Percentiles rank a stretch among this genome's conserved stretches.
Conservation (phyloP, 371 early-diverging fungal species). For the Mortierella sp. region DNA sequence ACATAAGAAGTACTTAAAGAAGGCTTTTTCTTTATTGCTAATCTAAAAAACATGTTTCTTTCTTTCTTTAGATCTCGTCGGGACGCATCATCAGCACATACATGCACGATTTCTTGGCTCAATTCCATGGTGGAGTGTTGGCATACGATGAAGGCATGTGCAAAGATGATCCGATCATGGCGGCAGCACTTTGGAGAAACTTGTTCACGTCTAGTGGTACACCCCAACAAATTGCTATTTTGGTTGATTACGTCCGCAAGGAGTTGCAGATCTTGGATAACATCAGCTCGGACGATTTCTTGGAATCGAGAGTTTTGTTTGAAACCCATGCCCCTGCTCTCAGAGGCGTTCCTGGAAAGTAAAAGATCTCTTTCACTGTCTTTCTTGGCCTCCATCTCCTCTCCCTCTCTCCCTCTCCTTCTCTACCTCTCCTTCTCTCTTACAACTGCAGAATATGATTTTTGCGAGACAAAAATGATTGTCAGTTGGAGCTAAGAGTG, state of each 20-base stretch:
- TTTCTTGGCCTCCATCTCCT: no score
- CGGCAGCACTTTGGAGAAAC: slow-evolving; percentile 94
- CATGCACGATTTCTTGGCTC: slow-evolving; percentile 84
- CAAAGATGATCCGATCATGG: slow-evolving; percentile 90
- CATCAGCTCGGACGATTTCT: slow-evolving; percentile 48
- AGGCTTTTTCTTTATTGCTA: neutral
- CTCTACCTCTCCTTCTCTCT: neutral
- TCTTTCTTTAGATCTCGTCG: slow-evolving; percentile 65
- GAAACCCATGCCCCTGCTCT: slow-evolving; percentile 41
- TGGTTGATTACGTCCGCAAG: slow-evolving; percentile 74
- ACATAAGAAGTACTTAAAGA: neutral
- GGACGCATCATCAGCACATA: slow-evolving; percentile 79
- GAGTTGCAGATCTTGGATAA: slow-evolving; percentile 74
- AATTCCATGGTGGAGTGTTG: slow-evolving; percentile 91
- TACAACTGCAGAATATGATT: neutral
- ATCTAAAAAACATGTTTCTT: no score
- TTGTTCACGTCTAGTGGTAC: slow-evolving; percentile 73
- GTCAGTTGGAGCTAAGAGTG: neutral
- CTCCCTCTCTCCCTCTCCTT: no score
- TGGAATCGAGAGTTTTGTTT: slow-evolving; percentile 46
- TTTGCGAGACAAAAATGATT: neutral
- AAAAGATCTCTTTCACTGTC: neutral
- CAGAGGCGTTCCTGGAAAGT: slow-evolving; percentile 53
- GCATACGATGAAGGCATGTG: slow-evolving; percentile 96
- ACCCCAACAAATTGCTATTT: slow-evolving; percentile 68